phyloP scores from a whole-genome alignment of 2,329 filamentous ascomycete genomes.

The Exophiala xenobiotica region DNA sequence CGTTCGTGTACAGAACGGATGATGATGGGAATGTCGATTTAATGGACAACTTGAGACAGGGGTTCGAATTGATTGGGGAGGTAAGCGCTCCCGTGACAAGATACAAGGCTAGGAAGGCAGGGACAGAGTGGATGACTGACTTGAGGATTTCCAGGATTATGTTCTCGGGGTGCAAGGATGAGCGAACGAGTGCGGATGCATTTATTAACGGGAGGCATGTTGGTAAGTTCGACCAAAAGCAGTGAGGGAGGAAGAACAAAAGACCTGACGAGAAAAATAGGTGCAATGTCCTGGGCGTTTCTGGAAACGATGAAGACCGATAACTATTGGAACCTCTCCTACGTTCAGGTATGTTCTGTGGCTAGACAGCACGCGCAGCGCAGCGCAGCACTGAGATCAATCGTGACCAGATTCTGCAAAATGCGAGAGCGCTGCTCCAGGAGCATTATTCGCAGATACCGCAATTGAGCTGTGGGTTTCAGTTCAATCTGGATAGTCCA shows the following conservation, averaged over 20 bases:
- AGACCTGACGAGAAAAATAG: too few relatives aligned
- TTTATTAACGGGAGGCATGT: conserved; percentile 43
- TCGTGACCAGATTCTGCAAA: conserved; percentile 31
- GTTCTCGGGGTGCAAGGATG: conserved; percentile 53
- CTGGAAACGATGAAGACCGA: conserved; percentile 29
- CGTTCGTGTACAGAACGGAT: conserved; percentile 58
- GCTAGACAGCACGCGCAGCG: not conserved
- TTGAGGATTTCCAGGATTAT: too few relatives aligned
- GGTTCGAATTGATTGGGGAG: conserved; percentile 50
- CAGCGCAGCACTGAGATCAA: not conserved
- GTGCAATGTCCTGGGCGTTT: conserved; percentile 31
- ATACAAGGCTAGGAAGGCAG: too few relatives aligned
- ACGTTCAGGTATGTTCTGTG: conserved; percentile 22
- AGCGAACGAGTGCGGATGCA: conserved; percentile 53
- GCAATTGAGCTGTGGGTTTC: conserved; percentile 32
- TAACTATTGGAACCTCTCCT: conserved; percentile 25
- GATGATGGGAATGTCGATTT: conserved; percentile 57
- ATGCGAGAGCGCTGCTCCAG: conserved; percentile 32
- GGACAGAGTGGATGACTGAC: conserved; percentile 50
- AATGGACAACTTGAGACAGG: conserved; percentile 56
- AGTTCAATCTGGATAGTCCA: conserved; percentile 32
- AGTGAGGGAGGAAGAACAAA: too few relatives aligned
- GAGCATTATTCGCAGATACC: conserved; percentile 34
- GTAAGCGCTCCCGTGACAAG: conserved; percentile 38
- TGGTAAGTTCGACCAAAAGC: conserved; percentile 30